phyloP scores from a whole-genome alignment of 2,329 filamentous ascomycete genomes.

The Pyrenochaeta sp. region DNA sequence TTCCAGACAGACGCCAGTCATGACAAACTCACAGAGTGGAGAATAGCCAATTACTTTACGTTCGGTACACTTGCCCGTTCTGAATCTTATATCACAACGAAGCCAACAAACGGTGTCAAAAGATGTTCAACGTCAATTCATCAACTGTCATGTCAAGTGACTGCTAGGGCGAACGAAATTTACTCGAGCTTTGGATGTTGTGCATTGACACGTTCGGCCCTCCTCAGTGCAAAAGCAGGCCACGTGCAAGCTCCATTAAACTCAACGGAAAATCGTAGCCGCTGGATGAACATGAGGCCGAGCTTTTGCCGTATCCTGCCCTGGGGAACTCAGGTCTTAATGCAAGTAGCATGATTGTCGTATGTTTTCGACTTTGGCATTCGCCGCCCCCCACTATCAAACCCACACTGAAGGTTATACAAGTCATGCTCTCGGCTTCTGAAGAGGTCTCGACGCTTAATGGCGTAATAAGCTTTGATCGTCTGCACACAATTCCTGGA shows the following conservation, averaged over 20 bases:
- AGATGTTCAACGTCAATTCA: too few relatives aligned
- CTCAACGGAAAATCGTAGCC: not conserved
- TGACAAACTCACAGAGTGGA: too few relatives aligned
- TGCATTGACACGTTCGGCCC: not conserved
- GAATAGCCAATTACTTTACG: too few relatives aligned
- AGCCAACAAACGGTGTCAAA: too few relatives aligned
- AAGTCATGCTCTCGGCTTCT: not conserved
- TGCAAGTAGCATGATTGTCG: not conserved
- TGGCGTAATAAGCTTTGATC: not conserved
- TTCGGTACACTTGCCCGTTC: too few relatives aligned
- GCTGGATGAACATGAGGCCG: not conserved
- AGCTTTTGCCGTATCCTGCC: slow-evolving; percentile 2
- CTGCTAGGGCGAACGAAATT: too few relatives aligned
- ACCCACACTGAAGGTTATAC: not conserved
- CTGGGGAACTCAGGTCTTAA: slow-evolving; percentile 3
- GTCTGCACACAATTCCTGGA: not conserved
- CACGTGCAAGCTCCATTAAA: not conserved
- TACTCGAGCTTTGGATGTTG: too few relatives aligned
- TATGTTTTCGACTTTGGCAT: slow-evolving; percentile 3
- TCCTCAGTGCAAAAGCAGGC: not conserved
- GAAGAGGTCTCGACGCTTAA: not conserved
- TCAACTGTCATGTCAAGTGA: too few relatives aligned
- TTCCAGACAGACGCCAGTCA: too few relatives aligned
- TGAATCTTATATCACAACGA: too few relatives aligned
- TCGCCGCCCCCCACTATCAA: not conserved